Evolutionary conservation across 345 rosid genomes (phyloP).

Genomic region (Linum usitatissimum): DNA sequence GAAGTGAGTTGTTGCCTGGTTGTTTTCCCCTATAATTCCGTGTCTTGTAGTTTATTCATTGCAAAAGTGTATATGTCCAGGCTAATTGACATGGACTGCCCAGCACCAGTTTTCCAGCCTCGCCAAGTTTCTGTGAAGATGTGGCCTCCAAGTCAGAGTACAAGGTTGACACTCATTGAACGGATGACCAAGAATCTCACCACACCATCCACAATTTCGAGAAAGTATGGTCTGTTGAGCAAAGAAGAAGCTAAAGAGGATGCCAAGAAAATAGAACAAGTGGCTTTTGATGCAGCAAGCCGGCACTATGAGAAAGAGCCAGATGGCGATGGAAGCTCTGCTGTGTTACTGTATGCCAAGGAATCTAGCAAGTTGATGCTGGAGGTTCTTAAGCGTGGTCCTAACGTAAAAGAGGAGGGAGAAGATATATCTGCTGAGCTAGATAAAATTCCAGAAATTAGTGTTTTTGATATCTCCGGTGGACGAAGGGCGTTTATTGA

Average conservation of each 20-base stretch:
- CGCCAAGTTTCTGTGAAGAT: slow-evolving; percentile 60
- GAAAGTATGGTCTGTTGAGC: slow-evolving; percentile 64
- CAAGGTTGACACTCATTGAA: slow-evolving; percentile 54
- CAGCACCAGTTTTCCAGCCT: slow-evolving; percentile 38
- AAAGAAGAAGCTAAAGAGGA: slow-evolving; percentile 63
- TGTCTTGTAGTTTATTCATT: background rate
- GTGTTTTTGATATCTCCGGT: slow-evolving; percentile 64
- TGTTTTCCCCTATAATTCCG: background rate
- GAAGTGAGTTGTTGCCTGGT: background rate
- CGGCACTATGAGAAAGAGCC: slow-evolving; percentile 80
- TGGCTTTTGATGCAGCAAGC: slow-evolving; percentile 45
- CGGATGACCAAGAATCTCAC: slow-evolving; percentile 66
- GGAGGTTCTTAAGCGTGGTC: slow-evolving; percentile 71
- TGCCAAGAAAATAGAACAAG: slow-evolving; percentile 68
- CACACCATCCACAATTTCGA: slow-evolving; percentile 65
- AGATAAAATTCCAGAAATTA: slow-evolving; percentile 22
- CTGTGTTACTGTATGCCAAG: slow-evolving; percentile 94
- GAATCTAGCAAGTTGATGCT: slow-evolving; percentile 79
- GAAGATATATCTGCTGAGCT: slow-evolving; percentile 24
- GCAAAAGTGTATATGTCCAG: slow-evolving; percentile 15
- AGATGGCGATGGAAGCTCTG: slow-evolving; percentile 90
- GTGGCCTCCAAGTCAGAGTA: slow-evolving; percentile 82
- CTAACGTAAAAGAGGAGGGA: slow-evolving; percentile 21
- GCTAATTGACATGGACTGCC: slow-evolving; percentile 34
- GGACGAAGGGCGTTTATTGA: slow-evolving; percentile 63